These are phyloP conservation scores for Aspergillus funiculosus DNA, from an alignment of 495 filamentous ascomycete genomes.

Conservation along the genomic window DNA sequence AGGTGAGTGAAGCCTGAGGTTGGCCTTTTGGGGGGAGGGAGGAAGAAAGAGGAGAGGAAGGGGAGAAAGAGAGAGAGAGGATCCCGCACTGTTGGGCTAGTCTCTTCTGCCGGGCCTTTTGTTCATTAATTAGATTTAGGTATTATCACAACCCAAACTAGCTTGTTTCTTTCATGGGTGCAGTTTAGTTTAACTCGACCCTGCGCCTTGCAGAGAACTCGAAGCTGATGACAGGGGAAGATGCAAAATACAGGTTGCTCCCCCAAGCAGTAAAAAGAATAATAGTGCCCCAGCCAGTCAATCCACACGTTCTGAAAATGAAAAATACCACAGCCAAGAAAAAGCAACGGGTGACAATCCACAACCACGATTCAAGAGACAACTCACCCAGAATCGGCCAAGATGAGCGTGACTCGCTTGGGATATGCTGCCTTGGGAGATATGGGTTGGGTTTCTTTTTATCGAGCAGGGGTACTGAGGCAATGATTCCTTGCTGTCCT, in stretches of 20 bases:
- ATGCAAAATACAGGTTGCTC: neutral
- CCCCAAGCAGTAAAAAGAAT: neutral
- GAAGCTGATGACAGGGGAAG: slow-evolving; percentile 8
- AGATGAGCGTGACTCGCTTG: neutral
- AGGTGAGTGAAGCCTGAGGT: too few relatives aligned
- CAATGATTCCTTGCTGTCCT: too few relatives aligned
- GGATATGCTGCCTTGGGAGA: slow-evolving; percentile 1
- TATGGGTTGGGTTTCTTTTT: too few relatives aligned
- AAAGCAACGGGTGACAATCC: slow-evolving; percentile 1
- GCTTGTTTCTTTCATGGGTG: slow-evolving; percentile 10
- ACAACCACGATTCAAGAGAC: slow-evolving; percentile 2
- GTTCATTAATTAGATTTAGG: slow-evolving; percentile 9
- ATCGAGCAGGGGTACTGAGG: too few relatives aligned
- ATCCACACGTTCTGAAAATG: slow-evolving; percentile 8
- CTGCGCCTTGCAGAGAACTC: slow-evolving; percentile 7
- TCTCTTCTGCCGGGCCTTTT: slow-evolving; percentile 1
- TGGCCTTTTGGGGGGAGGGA: too few relatives aligned
- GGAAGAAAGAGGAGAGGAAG: too few relatives aligned
- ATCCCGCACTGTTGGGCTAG: slow-evolving; percentile 7
- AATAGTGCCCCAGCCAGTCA: slow-evolving; percentile 1
- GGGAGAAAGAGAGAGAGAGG: too few relatives aligned
- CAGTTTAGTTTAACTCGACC: slow-evolving; percentile 9
- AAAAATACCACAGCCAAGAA: slow-evolving; percentile 1
- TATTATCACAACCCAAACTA: slow-evolving; percentile 5
- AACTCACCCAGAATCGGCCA: slow-evolving; percentile 8